These are phyloP conservation scores for Arthrobotrys entomopaga DNA, from an alignment of 2,329 filamentous ascomycete species.

Conservation along the genomic window DNA sequence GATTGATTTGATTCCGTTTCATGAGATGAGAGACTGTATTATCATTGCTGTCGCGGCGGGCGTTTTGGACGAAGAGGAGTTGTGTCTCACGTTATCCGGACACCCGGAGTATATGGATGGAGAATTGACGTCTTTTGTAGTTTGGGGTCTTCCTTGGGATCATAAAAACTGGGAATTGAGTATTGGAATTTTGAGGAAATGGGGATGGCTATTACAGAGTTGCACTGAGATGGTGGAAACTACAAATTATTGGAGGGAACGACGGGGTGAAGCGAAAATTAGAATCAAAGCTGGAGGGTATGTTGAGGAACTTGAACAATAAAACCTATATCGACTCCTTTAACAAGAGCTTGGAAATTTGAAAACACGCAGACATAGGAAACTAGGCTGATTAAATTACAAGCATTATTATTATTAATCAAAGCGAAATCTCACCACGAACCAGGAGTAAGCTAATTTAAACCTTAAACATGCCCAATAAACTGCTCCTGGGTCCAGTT, in stretches of 20 bases:
- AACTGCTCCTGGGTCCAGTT: conserved; percentile 61
- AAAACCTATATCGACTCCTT: too few species aligned
- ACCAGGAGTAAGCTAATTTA: too few species aligned
- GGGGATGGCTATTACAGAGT: conserved; percentile 15
- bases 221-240: conserved; percentile 11
- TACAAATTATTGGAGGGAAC: conserved; percentile 19
- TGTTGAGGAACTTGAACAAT: conserved; percentile 4
- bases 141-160: conserved; percentile 18
- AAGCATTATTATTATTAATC: too few species aligned
- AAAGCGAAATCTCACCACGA: too few species aligned
- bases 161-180: conserved; percentile 7
- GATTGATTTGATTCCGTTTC: conserved; percentile 15
- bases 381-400: too few species aligned
- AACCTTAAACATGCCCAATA: conserved; percentile 20
- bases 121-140: conserved; percentile 6
- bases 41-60: background rate
- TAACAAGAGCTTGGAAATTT: too few species aligned
- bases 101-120: background rate
- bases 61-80: conserved; percentile 4
- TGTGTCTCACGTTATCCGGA: conserved; percentile 4
- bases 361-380: too few species aligned
- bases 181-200: background rate
- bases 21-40: conserved; percentile 6
- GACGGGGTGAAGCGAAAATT: conserved; percentile 8
- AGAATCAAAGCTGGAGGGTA: background rate